These are phyloP conservation scores for Catharanthus roseus DNA, from an alignment of 257 asterid species.

Conservation along the genomic window DNA sequence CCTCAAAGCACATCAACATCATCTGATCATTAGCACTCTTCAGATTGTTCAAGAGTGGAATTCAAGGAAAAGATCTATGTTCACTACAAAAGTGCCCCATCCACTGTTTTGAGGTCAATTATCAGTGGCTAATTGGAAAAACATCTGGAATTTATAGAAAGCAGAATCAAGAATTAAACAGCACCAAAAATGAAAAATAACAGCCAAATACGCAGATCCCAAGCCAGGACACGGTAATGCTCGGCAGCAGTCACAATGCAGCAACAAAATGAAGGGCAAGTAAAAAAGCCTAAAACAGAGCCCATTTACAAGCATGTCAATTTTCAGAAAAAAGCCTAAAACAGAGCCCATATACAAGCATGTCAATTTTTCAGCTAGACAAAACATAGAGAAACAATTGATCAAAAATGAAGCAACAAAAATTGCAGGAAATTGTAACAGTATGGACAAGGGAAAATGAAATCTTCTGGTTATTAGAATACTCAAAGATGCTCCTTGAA, in stretches of 20 bases:
- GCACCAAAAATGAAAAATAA: background rate
- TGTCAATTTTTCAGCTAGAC: background rate
- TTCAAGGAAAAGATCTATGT: background rate
- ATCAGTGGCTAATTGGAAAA: background rate
- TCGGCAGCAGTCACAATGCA: background rate
- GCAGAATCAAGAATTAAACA: background rate
- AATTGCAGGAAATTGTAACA: background rate
- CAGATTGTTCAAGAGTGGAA: background rate
- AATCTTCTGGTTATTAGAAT: conserved; percentile 37
- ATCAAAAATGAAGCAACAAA: background rate
- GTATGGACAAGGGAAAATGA: conserved; percentile 6
- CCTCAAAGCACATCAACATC: background rate
- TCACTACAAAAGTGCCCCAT: background rate
- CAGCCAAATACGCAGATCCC: background rate
- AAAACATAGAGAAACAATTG: background rate
- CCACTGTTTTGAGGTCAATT: background rate
- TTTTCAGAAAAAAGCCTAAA: background rate
- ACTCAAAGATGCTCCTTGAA: conserved; percentile 28
- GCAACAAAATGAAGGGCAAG: background rate
- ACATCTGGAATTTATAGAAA: background rate
- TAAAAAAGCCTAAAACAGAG: background rate
- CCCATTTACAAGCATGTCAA: background rate
- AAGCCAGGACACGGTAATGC: background rate
- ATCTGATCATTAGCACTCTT: background rate
- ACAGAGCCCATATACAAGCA: background rate